phyloP scores from a whole-genome alignment of 768 basidiomycete genomes.

The Lyophyllum semitale region DNA sequence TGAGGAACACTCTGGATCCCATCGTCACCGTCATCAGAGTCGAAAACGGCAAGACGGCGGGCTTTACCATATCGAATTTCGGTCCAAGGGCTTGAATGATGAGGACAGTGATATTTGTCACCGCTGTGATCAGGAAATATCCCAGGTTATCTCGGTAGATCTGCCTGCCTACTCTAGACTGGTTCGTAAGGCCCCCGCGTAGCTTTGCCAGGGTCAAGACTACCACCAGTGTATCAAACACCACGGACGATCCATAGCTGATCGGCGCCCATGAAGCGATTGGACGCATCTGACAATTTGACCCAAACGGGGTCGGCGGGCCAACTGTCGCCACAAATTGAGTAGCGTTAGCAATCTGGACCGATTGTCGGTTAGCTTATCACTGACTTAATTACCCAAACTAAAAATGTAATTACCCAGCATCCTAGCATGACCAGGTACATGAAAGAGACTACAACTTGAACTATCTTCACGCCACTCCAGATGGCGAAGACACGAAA shows the following conservation, averaged over 20 bases:
- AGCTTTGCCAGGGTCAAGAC: constrained; percentile 23
- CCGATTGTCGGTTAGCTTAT: constrained; percentile 7
- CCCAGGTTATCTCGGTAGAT: constrained; percentile 25
- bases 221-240: constrained; percentile 28
- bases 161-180: constrained; percentile 23
- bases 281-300: constrained; percentile 28
- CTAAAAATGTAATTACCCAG: constrained; percentile 25
- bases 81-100: constrained; percentile 27
- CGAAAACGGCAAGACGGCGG: too few relatives aligned
- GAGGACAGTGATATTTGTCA: constrained; percentile 26
- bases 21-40: too few relatives aligned
- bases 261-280: constrained; percentile 33
- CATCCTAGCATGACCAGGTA: too few relatives aligned
- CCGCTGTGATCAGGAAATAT: constrained; percentile 25
- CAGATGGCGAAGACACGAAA: too few relatives aligned
- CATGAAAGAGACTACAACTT: constrained; percentile 21
- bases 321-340: too few relatives aligned
- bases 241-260: constrained; percentile 30
- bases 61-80: too few relatives aligned
- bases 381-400: background rate
- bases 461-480: constrained; percentile 23
- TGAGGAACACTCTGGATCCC: too few relatives aligned
- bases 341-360: too few relatives aligned
- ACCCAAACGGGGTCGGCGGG: too few relatives aligned
- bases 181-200: constrained; percentile 17